phyloP scores from a whole-genome alignment of 208 protist genomes.

The Wallacemonas sp. region DNA sequence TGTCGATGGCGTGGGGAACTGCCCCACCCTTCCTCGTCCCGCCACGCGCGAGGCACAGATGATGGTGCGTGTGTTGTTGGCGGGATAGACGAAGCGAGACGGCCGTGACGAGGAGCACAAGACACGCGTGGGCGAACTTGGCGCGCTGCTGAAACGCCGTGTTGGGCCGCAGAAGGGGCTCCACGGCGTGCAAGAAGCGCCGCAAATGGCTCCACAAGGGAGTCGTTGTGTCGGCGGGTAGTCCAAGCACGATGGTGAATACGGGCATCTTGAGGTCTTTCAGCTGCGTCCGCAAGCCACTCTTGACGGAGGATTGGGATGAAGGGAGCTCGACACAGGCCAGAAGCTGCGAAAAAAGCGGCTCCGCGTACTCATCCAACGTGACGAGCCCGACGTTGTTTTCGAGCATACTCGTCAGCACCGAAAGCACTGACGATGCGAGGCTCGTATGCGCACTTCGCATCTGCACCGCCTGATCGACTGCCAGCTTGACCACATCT shows the following conservation, averaged over 20 bases:
- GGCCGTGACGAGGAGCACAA: conserved; percentile 32
- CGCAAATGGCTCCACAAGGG: conserved; percentile 82
- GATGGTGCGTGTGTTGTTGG: background rate
- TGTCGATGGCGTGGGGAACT: background rate
- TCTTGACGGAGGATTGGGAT: background rate
- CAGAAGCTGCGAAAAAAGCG: conserved; percentile 64
- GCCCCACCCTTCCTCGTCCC: background rate
- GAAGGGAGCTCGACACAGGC: conserved; percentile 39
- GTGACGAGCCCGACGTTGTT: conserved; percentile 44
- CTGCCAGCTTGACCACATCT: background rate
- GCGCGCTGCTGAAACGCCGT: conserved; percentile 19
- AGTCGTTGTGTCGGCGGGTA: conserved; percentile 17
- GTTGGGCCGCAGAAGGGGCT: conserved; percentile 62
- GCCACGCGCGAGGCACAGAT: background rate
- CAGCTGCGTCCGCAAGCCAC: background rate
- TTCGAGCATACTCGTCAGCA: conserved; percentile 34
- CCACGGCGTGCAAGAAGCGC: conserved; percentile 73
- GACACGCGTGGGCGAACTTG: conserved; percentile 40
- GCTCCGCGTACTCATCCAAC: conserved; percentile 66
- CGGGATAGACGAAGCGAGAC: conserved; percentile 17
- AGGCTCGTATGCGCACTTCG: background rate
- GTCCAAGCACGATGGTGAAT: background rate
- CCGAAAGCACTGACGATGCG: conserved; percentile 19
- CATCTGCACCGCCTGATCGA: background rate
- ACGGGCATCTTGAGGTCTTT: background rate